Percentiles rank a stretch among this genome's conserved stretches.
These are phyloP conservation scores for Saccharomyces mikatae DNA, from an alignment of 805 yeast genomes.

Conservation along the genomic window DNA sequence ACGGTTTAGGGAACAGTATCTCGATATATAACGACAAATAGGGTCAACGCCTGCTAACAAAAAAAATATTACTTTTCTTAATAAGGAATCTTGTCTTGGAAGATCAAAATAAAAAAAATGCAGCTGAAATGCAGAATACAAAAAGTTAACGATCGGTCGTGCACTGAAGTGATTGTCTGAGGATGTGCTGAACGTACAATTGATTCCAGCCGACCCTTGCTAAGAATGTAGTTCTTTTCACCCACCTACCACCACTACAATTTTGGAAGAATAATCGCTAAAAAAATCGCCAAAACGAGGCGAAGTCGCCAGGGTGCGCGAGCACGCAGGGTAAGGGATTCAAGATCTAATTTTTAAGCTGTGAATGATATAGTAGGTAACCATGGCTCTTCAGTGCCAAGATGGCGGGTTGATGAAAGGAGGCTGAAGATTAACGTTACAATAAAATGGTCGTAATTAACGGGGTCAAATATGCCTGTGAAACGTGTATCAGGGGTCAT, in stretches of 20 bases:
- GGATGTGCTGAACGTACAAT: background rate
- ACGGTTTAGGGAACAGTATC: background rate
- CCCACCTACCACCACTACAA: background rate
- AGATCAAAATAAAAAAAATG: background rate
- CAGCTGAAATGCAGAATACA: background rate
- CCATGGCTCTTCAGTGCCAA: background rate
- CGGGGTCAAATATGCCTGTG: conserved; percentile 93
- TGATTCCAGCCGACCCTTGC: background rate
- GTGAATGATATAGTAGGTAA: background rate
- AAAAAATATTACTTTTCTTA: background rate
- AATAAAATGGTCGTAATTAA: conserved; percentile 70
- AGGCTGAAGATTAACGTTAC: background rate
- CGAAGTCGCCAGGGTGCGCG: background rate
- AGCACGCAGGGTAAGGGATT: background rate
- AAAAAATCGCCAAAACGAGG: background rate
- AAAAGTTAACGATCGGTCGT: background rate
- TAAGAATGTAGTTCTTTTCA: background rate
- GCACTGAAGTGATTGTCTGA: background rate
- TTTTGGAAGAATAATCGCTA: background rate
- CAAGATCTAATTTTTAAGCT: background rate
- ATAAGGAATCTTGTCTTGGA: background rate
- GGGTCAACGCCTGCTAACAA: background rate
- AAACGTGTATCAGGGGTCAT: conserved; percentile 91
- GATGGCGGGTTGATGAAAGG: background rate
- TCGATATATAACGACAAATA: background rate